Base-by-base conservation (phyloP, 495 filamentous ascomycete species). In the Podospora appendiculata region DNA sequence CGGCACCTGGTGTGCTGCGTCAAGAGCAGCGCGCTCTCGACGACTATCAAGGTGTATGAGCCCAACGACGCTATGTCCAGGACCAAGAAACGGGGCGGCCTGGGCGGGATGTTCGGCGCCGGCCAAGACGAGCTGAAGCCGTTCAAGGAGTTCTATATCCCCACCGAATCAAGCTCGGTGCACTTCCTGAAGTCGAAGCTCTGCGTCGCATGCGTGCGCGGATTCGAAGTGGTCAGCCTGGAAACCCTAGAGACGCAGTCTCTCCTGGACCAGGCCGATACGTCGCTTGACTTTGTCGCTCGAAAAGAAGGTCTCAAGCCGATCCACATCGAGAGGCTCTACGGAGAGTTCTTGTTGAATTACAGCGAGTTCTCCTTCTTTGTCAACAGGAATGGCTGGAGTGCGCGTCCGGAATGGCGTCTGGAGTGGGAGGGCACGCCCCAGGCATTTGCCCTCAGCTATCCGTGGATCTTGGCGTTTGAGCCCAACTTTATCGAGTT, bases 71-170 rank as follows among this genome's bases (percentile, higher is more conserved):
- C 87, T 41, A 80, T 93, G 72, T 83, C 86, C 17, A 89, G 88
- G 68, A 83, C 85, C 18, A 89, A 89, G 71, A 94, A 90, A 73
- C 92, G 92, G 58, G 90, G 89, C 46, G 91, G 93, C 17, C 84
- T 97, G 45, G 83, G 87, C 56, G 94, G 90, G 74, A 90, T 99
- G 85, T 90, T 97, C 73, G 87, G 89, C 64, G 83, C 87, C 53
- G 87, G 89, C 11, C 90, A 95, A 62, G 94, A 99, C 58, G 88
- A 93, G 45, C 76, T 99, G 48, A 95, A 90, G 64, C 88, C 91
- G 13, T 96, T 93, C 78, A 96, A 97, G 80, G 94, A 99, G 75
- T 96, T 96, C 63, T 97, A 97, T 70, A 96, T 99, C 57, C 94
- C 94, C 8, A 89, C 90, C 6, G 94, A 99, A 71, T 92, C 90